These are phyloP conservation scores for Aureobasidium sp. DNA, from an alignment of 2,329 filamentous ascomycete species.

Conservation along the genomic window DNA sequence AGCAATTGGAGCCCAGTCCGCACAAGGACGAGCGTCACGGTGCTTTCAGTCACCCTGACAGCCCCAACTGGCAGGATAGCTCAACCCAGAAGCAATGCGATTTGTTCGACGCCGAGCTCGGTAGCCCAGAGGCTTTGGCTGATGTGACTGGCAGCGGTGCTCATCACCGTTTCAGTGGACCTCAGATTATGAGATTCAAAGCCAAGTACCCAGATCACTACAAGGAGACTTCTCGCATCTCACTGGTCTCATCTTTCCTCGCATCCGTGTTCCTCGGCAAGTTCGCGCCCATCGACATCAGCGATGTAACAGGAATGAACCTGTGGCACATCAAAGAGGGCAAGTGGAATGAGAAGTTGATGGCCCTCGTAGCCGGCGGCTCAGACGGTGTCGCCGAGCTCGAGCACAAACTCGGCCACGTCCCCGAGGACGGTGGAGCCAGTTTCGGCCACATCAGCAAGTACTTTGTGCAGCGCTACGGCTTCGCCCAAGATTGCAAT, in stretches of 20 bases:
- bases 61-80: slow-evolving; percentile 96
- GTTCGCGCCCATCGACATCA: slow-evolving; percentile 85
- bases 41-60: slow-evolving; percentile 76
- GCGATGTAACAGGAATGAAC: slow-evolving; percentile 94
- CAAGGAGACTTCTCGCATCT: slow-evolving; percentile 72
- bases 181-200: slow-evolving; percentile 85
- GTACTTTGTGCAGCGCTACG: slow-evolving; percentile 75
- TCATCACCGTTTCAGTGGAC: slow-evolving; percentile 96
- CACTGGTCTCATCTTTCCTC: slow-evolving; percentile 90
- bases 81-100: slow-evolving; percentile 92
- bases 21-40: slow-evolving; percentile 36
- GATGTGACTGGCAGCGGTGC: slow-evolving; percentile 82
- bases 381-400: slow-evolving; percentile 56
- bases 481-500: slow-evolving; percentile 67
- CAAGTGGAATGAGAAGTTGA: slow-evolving; percentile 65
- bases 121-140: slow-evolving; percentile 61
- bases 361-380: slow-evolving; percentile 66
- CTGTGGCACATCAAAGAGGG: slow-evolving; percentile 80
- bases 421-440: slow-evolving; percentile 71
- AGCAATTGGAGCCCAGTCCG: slow-evolving; percentile 54
- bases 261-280: slow-evolving; percentile 81
- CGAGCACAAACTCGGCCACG: slow-evolving; percentile 69
- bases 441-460: slow-evolving; percentile 66
- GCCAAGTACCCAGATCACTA: slow-evolving; percentile 76
- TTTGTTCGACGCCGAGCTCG: slow-evolving; percentile 69